Evolutionary conservation across 2,329 filamentous ascomycete genomes (phyloP).

Genomic region (Aspergillus cejpii): DNA sequence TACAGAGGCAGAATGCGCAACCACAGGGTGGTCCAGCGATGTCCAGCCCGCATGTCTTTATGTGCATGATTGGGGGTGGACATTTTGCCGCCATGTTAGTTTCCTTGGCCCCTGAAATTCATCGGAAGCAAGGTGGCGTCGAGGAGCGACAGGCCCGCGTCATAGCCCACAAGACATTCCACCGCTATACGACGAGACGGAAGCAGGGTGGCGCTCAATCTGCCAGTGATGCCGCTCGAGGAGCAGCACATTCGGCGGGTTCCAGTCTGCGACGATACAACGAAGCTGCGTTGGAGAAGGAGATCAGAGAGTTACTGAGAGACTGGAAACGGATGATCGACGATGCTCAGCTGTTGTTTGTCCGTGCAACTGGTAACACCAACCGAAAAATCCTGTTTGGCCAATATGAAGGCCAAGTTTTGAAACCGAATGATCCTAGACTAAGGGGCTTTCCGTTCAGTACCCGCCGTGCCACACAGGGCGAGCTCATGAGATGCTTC

Average conservation of each 20-base stretch:
- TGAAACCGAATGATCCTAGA: conserved; percentile 70
- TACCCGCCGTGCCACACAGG: conserved; percentile 84
- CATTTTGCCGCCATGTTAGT: conserved; percentile 98
- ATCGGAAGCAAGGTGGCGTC: conserved; percentile 61
- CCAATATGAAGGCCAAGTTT: conserved; percentile 79
- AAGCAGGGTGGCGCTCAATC: conserved; percentile 96
- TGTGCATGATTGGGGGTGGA: conserved; percentile 97
- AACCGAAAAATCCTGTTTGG: conserved; percentile 85
- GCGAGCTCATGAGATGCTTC: conserved; percentile 89
- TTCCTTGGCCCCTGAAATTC: conserved; percentile 71
- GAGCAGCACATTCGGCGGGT: conserved; percentile 87
- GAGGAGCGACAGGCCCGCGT: conserved; percentile 82
- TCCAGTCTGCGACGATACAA: conserved; percentile 87
- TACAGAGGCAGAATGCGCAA: conserved; percentile 31
- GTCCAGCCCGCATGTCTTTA: conserved; percentile 75
- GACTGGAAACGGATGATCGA: conserved; percentile 87
- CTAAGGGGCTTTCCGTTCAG: conserved; percentile 88
- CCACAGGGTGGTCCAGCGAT: conserved; percentile 40
- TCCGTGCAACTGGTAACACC: conserved; percentile 78
- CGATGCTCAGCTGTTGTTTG: conserved; percentile 74
- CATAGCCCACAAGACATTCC: conserved; percentile 93
- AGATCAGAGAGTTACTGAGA: conserved; percentile 70
- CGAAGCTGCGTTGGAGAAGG: conserved; percentile 80
- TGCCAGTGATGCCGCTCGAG: conserved; percentile 88
- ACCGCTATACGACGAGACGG: conserved; percentile 88